Evolutionary conservation across 2,329 filamentous ascomycete species (phyloP), one percentile per base, ranked within the genome.

Genomic region (Byssochlamys sp.): DNA sequence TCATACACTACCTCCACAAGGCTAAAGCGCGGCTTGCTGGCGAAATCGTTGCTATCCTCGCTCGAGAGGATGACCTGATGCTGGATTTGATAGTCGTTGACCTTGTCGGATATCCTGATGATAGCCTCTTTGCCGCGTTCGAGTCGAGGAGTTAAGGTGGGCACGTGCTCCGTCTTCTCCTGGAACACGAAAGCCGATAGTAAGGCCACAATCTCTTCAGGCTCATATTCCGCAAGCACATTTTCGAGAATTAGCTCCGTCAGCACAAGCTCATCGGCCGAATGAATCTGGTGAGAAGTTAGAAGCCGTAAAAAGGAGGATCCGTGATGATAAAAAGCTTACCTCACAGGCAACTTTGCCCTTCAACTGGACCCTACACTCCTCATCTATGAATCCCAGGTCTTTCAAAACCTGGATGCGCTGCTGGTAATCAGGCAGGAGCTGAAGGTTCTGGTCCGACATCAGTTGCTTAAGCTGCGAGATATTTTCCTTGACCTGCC

Each of bases 1-100:
- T 99, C 94, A 71, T 97, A 96, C 33, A 99, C 95, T 0, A 99
- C 94, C 73, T 99, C 94, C 71, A 96, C 91, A 57, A 99, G 82
- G 1, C 92, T 94, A 70, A 99, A 99, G 9, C 92, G 83, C 1
- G 91, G 90, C 56, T 87, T 82, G 59, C 85, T 90, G 35, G 89
- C 88, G 68, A 96, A 96, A 73, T 97, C 92, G 67, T 95, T 96
- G 58, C 87, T 88, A 69, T 96, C 92, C 57, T 97, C 92, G 1
- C 87, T 82, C 0, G 89, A 89, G 58, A 95, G 84, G 58, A 97
- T 92, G 29, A 99, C 92, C 75, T 99, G 94, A 68, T 95, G 87
- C 59, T 89, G 78, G 12, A 89, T 91, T 76, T 99, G 94, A 55
- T 92, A 86, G 39, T 86, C 82, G 70, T 96, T 96, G 56, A 97